These are phyloP conservation scores for Vicia sativa DNA, from an alignment of 306 rosid genomes.

Conservation along the genomic window DNA sequence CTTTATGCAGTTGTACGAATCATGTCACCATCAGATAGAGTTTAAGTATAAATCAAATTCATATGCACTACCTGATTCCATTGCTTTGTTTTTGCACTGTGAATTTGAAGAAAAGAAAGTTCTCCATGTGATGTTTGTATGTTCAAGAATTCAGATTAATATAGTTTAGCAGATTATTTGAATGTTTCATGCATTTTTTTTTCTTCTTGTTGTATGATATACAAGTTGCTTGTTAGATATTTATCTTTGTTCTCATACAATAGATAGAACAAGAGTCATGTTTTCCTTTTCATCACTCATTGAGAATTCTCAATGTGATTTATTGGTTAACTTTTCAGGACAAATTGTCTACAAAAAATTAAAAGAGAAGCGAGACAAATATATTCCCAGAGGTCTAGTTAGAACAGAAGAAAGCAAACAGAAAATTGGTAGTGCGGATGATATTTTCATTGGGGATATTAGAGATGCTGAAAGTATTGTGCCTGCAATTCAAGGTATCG, in stretches of 20 bases:
- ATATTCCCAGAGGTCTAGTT: slow-evolving; percentile 80
- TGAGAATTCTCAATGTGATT: slow-evolving; percentile 24
- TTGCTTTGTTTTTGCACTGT: not conserved
- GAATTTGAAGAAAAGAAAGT: slow-evolving; percentile 4
- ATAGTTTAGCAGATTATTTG: not conserved
- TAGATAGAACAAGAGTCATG: not conserved
- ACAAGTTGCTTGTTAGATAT: not conserved
- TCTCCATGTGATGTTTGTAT: slow-evolving; percentile 4
- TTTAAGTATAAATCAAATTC: not conserved
- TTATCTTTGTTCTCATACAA: slow-evolving; percentile 1
- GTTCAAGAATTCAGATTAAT: slow-evolving; percentile 3
- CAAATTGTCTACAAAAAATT: slow-evolving; percentile 73
- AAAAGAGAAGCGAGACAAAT: slow-evolving; percentile 72
- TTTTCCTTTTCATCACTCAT: not conserved
- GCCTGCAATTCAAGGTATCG: slow-evolving; percentile 81
- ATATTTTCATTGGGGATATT: slow-evolving; percentile 78
- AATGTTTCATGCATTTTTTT: slow-evolving; percentile 10
- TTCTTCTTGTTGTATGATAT: not conserved
- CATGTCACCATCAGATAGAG: not conserved
- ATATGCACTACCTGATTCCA: not conserved
- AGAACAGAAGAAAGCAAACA: slow-evolving; percentile 85
- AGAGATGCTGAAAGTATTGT: slow-evolving; percentile 64
- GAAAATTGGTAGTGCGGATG: slow-evolving; percentile 72
- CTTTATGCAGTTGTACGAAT: not conserved
- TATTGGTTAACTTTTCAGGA: slow-evolving; percentile 57